These are phyloP conservation scores for Tetrahymena thermophila DNA, from an alignment of 73 alveolate species.

Conservation along the genomic window DNA sequence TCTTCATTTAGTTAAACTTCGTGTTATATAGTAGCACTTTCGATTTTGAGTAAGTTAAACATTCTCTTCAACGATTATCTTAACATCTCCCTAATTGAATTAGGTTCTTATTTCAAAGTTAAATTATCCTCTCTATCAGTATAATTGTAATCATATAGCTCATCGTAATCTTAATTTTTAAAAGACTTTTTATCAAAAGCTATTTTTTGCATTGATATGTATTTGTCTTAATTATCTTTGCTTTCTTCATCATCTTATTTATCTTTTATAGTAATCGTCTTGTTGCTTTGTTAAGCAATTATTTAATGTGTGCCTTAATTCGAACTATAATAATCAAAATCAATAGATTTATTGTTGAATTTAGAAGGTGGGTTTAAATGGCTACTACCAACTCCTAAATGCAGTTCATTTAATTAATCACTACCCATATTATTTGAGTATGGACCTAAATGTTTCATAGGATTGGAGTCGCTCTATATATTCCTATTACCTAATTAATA, in stretches of 20 bases:
- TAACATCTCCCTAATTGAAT: not conserved
- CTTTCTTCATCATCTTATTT: not conserved
- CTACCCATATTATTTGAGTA: not conserved
- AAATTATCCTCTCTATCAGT: not conserved
- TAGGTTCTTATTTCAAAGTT: not conserved
- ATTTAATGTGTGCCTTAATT: not conserved
- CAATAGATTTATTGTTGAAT: not conserved
- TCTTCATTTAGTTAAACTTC: not conserved
- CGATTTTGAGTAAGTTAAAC: not conserved
- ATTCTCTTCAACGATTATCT: not conserved
- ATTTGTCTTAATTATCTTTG: not conserved
- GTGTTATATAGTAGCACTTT: not conserved
- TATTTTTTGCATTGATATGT: not conserved
- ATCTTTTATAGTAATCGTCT: not conserved
- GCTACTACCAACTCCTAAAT: not conserved
- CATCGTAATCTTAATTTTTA: not conserved
- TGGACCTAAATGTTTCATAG: not conserved
- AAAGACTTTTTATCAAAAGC: not conserved
- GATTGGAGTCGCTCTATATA: not conserved
- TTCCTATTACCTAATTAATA: not conserved
- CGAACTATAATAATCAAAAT: not conserved
- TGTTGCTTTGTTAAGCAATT: not conserved
- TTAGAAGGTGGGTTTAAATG: not conserved
- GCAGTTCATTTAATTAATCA: not conserved
- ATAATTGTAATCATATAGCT: not conserved